phyloP scores from a whole-genome alignment of 257 asterid genomes.

The Solanum sitiens region DNA sequence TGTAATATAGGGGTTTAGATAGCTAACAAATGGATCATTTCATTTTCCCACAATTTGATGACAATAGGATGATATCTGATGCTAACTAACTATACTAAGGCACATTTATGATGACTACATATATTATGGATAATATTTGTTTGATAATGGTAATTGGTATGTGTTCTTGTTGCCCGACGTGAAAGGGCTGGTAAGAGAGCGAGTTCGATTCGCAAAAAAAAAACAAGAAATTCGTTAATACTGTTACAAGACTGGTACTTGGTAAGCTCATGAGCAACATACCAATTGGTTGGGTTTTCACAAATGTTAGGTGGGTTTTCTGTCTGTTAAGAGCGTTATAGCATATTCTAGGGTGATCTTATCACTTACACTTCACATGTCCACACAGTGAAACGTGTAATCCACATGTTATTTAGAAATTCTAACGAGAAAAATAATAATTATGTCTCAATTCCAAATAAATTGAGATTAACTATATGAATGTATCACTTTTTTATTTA shows the following conservation, averaged over 20 bases:
- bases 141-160: not conserved
- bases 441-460: not conserved
- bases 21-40: not conserved
- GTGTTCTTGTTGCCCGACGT: not conserved
- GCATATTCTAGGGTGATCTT: not conserved
- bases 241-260: not conserved
- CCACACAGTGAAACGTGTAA: not conserved
- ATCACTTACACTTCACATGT: not conserved
- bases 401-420: not conserved
- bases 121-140: not conserved
- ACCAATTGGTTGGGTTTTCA: no score
- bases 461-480: not conserved
- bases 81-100: not conserved
- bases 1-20: not conserved
- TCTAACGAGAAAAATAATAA: not conserved
- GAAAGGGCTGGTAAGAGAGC: not conserved
- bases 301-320: not conserved
- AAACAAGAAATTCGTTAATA: not conserved
- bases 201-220: not conserved
- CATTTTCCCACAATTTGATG: not conserved
- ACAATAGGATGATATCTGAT: not conserved
- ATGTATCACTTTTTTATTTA: not conserved
- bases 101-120: not conserved
- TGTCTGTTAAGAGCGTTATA: not conserved
- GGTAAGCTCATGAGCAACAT: not conserved